These are phyloP conservation scores for Coleophoma cylindrospora DNA, from an alignment of 2,329 filamentous ascomycete genomes.

Conservation along the genomic window DNA sequence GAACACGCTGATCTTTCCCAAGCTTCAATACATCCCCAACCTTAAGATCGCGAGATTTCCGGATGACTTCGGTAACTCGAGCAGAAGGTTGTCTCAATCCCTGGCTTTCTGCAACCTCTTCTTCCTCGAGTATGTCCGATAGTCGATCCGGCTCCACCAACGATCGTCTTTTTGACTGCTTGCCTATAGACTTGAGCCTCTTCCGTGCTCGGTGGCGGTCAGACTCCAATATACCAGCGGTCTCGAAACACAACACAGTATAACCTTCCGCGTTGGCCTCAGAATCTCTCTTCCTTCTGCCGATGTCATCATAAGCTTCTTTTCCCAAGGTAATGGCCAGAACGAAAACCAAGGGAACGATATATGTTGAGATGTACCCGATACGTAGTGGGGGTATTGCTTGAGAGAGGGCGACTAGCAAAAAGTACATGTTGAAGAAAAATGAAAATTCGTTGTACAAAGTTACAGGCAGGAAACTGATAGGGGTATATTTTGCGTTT, in stretches of 20 bases:
- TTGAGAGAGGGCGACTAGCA: conserved; percentile 91
- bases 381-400: conserved; percentile 85
- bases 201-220: conserved; percentile 32
- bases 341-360: conserved; percentile 89
- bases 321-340: conserved; percentile 90
- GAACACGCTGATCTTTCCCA: conserved; percentile 85
- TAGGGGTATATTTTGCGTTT: conserved; percentile 95
- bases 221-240: conserved; percentile 34
- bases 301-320: conserved; percentile 92
- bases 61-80: conserved; percentile 62
- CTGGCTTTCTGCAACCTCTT: conserved; percentile 45
- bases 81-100: conserved; percentile 36
- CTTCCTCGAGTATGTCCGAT: conserved; percentile 67
- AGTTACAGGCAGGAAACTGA: conserved; percentile 90
- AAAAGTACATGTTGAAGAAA: conserved; percentile 99
- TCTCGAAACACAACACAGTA: conserved; percentile 67
- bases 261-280: conserved; percentile 95
- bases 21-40: conserved; percentile 96
- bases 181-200: conserved; percentile 42
- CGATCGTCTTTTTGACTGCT: conserved; percentile 30
- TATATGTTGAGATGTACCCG: conserved; percentile 90
- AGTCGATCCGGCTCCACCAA: conserved; percentile 38
- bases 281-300: conserved; percentile 75
- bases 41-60: conserved; percentile 81
- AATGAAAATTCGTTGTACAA: conserved; percentile 99